These are phyloP conservation scores for Ilyonectria sp. DNA, from an alignment of 2,329 filamentous ascomycete genomes.

Conservation along the genomic window DNA sequence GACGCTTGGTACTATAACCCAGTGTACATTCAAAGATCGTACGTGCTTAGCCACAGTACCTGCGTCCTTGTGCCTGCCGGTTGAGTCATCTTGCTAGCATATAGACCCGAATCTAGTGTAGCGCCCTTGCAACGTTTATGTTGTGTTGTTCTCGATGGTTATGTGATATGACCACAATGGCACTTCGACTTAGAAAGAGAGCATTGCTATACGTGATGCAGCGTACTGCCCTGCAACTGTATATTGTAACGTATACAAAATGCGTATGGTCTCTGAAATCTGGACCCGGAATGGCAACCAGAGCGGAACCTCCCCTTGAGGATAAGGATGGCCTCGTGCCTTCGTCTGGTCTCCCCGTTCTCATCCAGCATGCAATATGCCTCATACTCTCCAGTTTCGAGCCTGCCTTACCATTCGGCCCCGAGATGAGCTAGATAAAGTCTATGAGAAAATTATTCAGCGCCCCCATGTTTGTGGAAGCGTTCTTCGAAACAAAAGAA, in stretches of 20 bases:
- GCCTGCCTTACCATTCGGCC: constrained; percentile 1
- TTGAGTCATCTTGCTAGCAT: neutral
- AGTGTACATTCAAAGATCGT: neutral
- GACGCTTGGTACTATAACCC: neutral
- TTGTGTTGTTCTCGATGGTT: neutral
- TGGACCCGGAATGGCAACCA: neutral
- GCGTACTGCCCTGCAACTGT: neutral
- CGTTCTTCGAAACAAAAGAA: constrained; percentile 1
- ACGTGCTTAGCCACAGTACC: neutral
- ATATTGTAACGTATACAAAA: neutral
- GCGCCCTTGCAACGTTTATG: neutral
- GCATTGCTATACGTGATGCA: neutral
- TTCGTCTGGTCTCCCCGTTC: neutral
- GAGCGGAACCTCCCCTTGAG: neutral
- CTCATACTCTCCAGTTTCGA: constrained; percentile 1
- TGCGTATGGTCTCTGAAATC: neutral
- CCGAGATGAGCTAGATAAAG: neutral
- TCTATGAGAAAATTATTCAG: neutral
- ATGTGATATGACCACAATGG: neutral
- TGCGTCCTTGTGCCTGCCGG: neutral
- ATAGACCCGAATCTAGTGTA: neutral
- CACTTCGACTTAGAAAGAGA: neutral
- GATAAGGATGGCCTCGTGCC: neutral
- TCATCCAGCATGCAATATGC: neutral
- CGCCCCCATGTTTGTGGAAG: neutral